Evolutionary conservation across 306 rosid species (phyloP), one percentile per base, ranked within the genome.

Genomic region (Citrullus amarus): DNA sequence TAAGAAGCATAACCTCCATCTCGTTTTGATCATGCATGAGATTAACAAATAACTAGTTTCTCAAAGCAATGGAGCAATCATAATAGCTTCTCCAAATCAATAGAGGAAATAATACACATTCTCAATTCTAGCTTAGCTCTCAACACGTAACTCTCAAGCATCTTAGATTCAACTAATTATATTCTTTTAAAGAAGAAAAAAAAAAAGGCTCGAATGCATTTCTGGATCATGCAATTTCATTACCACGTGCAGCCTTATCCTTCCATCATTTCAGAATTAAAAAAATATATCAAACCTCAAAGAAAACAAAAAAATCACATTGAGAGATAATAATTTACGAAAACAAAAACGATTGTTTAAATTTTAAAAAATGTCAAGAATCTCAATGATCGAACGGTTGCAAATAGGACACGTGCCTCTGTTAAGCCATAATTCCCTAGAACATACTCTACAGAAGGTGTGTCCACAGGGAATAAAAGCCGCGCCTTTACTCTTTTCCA

Each of bases 391-490:
- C 82, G 82, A 50, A 61, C 82, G 85, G 80, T 44, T 82, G 56
- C 85, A 82, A 44, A 82, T 14, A 22, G 85, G 82, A 54, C 85
- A 82, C 8, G 82, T 48, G 7, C 76, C 82, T n/a, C 80, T 54
- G 12, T 82, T 78, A 18, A 50, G 69, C 85, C 82, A 74, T 72
- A 82, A 8, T 61, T 82, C 85, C 79, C 85, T 73, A 22, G 85
- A 82, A 48, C 85, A 82, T 9, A 79, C 82, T 63, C 85, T 82
- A 55, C 85, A 82, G 39, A 78, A 82, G 59, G 85, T 41, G 80
- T 82, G 85, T 10, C 82, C 85, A 56, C 85, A 82, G 51, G 85
- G 85, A 57, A 82, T 82, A 74, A 79, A 82, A 43, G 85, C 82
- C 71, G 85, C 77, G 12, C 85, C 85, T 72, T 82, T 82, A 79